Evolutionary conservation across 345 rosid genomes (phyloP).

Genomic region (Microthlaspi erraticum): DNA sequence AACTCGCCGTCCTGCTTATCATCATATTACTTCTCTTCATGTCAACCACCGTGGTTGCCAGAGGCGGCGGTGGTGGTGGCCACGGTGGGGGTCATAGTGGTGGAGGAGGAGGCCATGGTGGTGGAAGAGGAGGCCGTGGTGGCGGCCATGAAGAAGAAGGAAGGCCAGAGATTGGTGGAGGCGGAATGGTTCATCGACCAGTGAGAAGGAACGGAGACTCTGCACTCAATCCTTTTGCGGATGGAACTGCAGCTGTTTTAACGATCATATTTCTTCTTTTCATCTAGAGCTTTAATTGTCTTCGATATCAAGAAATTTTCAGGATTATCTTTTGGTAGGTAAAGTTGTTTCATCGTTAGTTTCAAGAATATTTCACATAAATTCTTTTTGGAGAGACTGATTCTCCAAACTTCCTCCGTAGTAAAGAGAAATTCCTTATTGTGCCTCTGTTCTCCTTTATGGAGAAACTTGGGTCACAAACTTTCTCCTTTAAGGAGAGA

Average conservation of each 20-base stretch:
- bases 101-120: neutral
- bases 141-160: constrained; percentile 25
- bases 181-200: constrained; percentile 39
- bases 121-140: neutral
- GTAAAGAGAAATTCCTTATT: too few relatives aligned
- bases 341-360: constrained; percentile 9
- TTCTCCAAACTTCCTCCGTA: too few relatives aligned
- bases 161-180: constrained; percentile 19
- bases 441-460: too few relatives aligned
- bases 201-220: constrained; percentile 20
- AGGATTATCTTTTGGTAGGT: neutral
- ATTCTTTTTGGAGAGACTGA: too few relatives aligned
- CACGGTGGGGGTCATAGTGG: neutral
- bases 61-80: constrained; percentile 19
- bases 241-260: constrained; percentile 7
- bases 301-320: neutral
- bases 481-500: too few relatives aligned
- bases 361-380: neutral
- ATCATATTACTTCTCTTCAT: constrained; percentile 14
- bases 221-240: neutral
- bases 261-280: constrained; percentile 6
- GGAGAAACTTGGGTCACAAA: too few relatives aligned
- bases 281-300: constrained; percentile 15
- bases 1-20: constrained; percentile 9
- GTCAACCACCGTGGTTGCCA: constrained; percentile 24